Conservation (phyloP, 2,329 filamentous ascomycete species). For the Monilinia polystroma region DNA sequence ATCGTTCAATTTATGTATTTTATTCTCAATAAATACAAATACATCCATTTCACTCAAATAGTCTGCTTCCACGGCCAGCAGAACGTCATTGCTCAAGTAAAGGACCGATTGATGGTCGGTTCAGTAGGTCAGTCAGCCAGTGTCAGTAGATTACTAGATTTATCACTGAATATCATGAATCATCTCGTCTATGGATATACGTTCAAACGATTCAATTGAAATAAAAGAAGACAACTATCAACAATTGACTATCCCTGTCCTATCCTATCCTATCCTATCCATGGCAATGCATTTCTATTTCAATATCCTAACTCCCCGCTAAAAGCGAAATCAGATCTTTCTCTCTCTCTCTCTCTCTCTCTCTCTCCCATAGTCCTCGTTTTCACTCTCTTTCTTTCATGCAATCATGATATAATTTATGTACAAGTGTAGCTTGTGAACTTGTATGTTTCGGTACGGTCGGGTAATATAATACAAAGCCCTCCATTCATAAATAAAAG, state of each 20-base stretch:
- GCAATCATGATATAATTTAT: conserved; percentile 15
- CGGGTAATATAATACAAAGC: conserved; percentile 11
- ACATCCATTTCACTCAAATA: too few species aligned
- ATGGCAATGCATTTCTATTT: neutral
- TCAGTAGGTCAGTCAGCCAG: too few species aligned
- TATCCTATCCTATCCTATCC: neutral
- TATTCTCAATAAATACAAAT: too few species aligned
- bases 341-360: neutral
- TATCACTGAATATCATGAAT: neutral
- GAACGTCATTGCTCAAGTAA: too few species aligned
- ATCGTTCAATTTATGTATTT: too few species aligned
- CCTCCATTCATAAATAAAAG: neutral
- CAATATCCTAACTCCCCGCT: conserved; percentile 14
- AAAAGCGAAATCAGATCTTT: conserved; percentile 1
- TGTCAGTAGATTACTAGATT: too few species aligned
- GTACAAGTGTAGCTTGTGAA: conserved; percentile 8
- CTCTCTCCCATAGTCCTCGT: neutral
- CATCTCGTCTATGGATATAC: neutral
- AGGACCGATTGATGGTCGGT: too few species aligned
- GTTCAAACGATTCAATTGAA: conserved; percentile 2
- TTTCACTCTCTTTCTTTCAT: conserved; percentile 10
- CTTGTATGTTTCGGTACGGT: neutral
- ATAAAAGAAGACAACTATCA: neutral
- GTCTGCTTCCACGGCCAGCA: too few species aligned
- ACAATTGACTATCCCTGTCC: neutral